phyloP scores from a whole-genome alignment of 2,329 filamentous ascomycete species.

The Arachnomyces sp. region DNA sequence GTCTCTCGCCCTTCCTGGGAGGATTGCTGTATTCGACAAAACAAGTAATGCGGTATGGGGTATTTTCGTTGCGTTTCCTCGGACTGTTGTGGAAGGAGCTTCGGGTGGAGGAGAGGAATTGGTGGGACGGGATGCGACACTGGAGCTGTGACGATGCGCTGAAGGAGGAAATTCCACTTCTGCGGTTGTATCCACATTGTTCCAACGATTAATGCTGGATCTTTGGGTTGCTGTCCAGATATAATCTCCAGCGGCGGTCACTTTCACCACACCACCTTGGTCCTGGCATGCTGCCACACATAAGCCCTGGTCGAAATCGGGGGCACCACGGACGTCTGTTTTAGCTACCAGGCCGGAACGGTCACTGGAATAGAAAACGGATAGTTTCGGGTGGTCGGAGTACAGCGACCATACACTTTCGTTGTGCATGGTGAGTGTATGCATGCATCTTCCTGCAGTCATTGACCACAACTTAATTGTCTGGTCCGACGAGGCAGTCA shows the following conservation, averaged over 20 bases:
- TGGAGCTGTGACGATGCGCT: constrained; percentile 48
- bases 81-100: constrained; percentile 22
- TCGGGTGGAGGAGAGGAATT: constrained; percentile 28
- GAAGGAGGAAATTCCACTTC: constrained; percentile 50
- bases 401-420: constrained; percentile 95
- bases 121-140: constrained; percentile 26
- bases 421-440: constrained; percentile 98
- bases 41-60: constrained; percentile 68
- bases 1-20: constrained; percentile 53
- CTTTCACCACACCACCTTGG: constrained; percentile 60
- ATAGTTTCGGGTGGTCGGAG: constrained; percentile 75
- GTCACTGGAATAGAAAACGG: constrained; percentile 91
- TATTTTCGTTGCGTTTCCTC: constrained; percentile 50
- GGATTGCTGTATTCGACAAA: constrained; percentile 74
- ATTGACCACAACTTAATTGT: constrained; percentile 98
- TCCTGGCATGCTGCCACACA: constrained; percentile 89
- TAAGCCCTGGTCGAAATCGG: constrained; percentile 76
- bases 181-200: constrained; percentile 69
- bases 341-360: constrained; percentile 90
- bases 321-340: constrained; percentile 72
- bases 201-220: constrained; percentile 89
- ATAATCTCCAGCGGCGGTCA: constrained; percentile 58
- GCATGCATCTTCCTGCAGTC: constrained; percentile 89
- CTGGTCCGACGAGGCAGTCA: constrained; percentile 92
- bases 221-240: constrained; percentile 86